phyloP scores from a whole-genome alignment of 306 rosid species.

The Crotalaria pallida region DNA sequence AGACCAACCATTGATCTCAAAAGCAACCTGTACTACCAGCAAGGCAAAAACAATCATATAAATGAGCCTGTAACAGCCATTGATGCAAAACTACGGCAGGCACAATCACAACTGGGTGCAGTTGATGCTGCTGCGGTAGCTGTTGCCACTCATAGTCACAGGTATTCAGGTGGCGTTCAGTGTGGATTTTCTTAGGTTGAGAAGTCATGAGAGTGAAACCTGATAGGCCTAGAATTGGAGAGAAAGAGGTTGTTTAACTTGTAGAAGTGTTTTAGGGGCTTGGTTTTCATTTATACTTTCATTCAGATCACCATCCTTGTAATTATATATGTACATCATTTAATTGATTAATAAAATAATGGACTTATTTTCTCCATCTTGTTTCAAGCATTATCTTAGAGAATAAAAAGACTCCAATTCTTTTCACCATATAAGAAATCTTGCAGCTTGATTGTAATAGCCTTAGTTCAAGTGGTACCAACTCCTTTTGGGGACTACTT shows the following conservation, averaged over 20 bases:
- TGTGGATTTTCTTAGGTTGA: constrained; percentile 39
- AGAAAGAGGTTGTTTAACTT: background rate
- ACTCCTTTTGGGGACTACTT: too few species aligned
- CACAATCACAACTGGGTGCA: constrained; percentile 48
- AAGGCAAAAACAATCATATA: constrained; percentile 31
- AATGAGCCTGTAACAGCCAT: constrained; percentile 13
- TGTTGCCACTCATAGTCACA: constrained; percentile 47
- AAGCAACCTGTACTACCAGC: constrained; percentile 38
- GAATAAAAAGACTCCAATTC: background rate
- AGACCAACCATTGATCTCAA: constrained; percentile 35
- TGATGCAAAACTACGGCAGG: constrained; percentile 41
- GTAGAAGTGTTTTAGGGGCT: constrained; percentile 12
- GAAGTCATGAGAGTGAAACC: background rate
- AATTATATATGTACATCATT: constrained; percentile 28
- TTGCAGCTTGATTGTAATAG: too few species aligned
- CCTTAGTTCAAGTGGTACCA: too few species aligned
- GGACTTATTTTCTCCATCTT: background rate
- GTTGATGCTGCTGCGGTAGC: constrained; percentile 53
- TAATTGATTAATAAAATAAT: constrained; percentile 31
- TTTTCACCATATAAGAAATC: background rate
- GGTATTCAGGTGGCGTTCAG: constrained; percentile 39
- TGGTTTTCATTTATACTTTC: constrained; percentile 1
- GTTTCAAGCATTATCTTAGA: background rate
- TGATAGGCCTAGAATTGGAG: background rate
- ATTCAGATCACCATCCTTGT: constrained; percentile 23